Evolutionary conservation across 108 stramenopile species (phyloP).

Genomic region (Skeletonema menzelii): DNA sequence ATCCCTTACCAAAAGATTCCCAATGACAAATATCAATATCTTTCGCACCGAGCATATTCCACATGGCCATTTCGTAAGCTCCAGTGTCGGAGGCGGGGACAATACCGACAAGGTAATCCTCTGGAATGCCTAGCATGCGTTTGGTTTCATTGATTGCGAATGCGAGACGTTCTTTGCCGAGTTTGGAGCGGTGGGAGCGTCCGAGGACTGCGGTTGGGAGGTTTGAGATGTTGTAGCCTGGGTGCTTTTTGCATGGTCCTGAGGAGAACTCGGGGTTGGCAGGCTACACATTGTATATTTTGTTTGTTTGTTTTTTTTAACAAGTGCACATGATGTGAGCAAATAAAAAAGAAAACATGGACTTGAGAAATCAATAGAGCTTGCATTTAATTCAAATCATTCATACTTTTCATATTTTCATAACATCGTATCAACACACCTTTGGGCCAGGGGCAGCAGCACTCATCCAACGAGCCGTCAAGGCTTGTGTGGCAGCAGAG

Average conservation of each 20-base stretch:
- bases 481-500: background rate
- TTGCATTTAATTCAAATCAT: background rate
- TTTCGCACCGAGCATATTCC: slow-evolving; percentile 95
- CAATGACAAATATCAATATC: slow-evolving; percentile 98
- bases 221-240: slow-evolving; percentile 83
- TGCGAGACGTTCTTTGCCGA: slow-evolving; percentile 96
- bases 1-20: slow-evolving; percentile 99
- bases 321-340: background rate
- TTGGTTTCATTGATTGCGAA: slow-evolving; percentile 95
- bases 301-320: background rate
- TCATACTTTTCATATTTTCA: background rate
- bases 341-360: background rate
- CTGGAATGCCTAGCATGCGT: slow-evolving; percentile 92
- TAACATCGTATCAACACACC: slow-evolving; percentile 2
- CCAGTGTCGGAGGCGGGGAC: slow-evolving; percentile 99
- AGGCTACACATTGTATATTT: slow-evolving; percentile 45
- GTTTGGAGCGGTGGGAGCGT: slow-evolving; percentile 96
- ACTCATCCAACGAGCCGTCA: slow-evolving; percentile 32
- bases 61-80: slow-evolving; percentile 99
- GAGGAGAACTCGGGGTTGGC: slow-evolving; percentile 90
- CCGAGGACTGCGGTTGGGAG: slow-evolving; percentile 85
- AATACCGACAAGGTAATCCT: slow-evolving; percentile 93
- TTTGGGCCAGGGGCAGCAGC: slow-evolving; percentile 36
- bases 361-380: background rate
- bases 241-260: slow-evolving; percentile 99